Percentiles rank a stretch among this genome's conserved stretches.
Evolutionary conservation across 2,329 filamentous ascomycete genomes (phyloP).

Genomic region (Didymella keratinophila): DNA sequence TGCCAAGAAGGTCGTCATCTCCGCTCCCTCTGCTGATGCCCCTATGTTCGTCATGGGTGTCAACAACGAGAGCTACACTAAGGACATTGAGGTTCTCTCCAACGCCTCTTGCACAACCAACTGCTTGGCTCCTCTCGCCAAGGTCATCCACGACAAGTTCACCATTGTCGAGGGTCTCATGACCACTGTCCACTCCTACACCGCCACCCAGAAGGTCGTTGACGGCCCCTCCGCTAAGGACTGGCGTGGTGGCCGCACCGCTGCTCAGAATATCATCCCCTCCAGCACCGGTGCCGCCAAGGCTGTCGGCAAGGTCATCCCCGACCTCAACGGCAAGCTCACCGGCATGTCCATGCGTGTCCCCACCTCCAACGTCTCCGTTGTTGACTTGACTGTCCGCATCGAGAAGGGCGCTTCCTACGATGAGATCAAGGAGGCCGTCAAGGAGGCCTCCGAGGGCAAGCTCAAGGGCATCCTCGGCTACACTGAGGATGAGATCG

Average conservation of each 20-base stretch:
- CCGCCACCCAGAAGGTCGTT: slow-evolving; percentile 99
- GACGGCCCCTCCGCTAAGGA: slow-evolving; percentile 98
- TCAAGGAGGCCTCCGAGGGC: slow-evolving; percentile 85
- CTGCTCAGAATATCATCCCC: slow-evolving; percentile 99
- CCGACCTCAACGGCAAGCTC: slow-evolving; percentile 97
- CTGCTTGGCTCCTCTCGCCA: slow-evolving; percentile 98
- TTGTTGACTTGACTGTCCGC: slow-evolving; percentile 95
- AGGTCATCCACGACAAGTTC: slow-evolving; percentile 99
- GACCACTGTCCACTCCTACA: slow-evolving; percentile 99
- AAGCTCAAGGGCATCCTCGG: slow-evolving; percentile 88
- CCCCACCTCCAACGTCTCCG: slow-evolving; percentile 97
- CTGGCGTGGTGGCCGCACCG: slow-evolving; percentile 98
- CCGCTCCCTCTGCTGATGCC: slow-evolving; percentile 90
- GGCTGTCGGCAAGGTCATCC: slow-evolving; percentile 99
- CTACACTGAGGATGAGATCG: slow-evolving; percentile 97
- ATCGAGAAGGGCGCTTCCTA: slow-evolving; percentile 88
- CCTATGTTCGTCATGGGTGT: slow-evolving; percentile 99
- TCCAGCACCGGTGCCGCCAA: slow-evolving; percentile 99
- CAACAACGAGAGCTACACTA: slow-evolving; percentile 94
- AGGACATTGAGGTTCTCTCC: slow-evolving; percentile 91
- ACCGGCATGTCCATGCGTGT: slow-evolving; percentile 99
- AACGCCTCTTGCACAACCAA: slow-evolving; percentile 99
- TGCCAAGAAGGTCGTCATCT: slow-evolving; percentile 92
- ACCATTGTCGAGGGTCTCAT: slow-evolving; percentile 98
- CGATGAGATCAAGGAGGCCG: slow-evolving; percentile 89